A percentile compares a stretch with the other conserved stretches of the same genome.
These are phyloP conservation scores for Endothia cerciana DNA, from an alignment of 2,329 filamentous ascomycete genomes.

Conservation along the genomic window DNA sequence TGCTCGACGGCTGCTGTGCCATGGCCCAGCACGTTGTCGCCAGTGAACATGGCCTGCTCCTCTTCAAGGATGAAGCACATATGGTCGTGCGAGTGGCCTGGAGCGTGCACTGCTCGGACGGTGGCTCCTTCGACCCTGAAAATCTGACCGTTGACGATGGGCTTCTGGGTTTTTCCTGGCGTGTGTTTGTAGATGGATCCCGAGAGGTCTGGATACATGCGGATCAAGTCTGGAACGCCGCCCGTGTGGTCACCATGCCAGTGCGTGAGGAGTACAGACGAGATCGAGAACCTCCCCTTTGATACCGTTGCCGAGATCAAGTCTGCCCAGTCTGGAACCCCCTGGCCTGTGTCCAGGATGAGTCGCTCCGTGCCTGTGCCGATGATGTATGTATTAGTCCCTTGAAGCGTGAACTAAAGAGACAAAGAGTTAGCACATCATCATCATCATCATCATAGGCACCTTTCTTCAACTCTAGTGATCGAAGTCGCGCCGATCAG, in stretches of 20 bases:
- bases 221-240: conserved; percentile 63
- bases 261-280: conserved; percentile 66
- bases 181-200: conserved; percentile 40
- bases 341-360: conserved; percentile 75
- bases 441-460: too few relatives aligned
- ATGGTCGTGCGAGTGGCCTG: conserved; percentile 81
- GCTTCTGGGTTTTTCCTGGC: conserved; percentile 36
- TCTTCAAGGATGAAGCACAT: conserved; percentile 77
- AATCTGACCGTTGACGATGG: conserved; percentile 53
- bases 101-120: conserved; percentile 63
- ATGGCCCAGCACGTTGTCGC: conserved; percentile 86
- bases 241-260: conserved; percentile 76
- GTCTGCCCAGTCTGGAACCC: conserved; percentile 60
- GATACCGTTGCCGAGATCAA: conserved; percentile 40
- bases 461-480: neutral
- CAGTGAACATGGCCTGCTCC: conserved; percentile 84
- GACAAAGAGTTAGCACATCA: conserved; percentile 3
- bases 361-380: conserved; percentile 65
- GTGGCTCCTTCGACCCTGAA: conserved; percentile 66
- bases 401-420: conserved; percentile 55
- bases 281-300: conserved; percentile 38
- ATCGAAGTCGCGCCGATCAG: neutral
- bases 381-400: conserved; percentile 79
- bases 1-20: conserved; percentile 87
- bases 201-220: conserved; percentile 44